A percentile compares a stretch with the other conserved stretches of the same genome.
phyloP scores from a whole-genome alignment of 352 stramenopile genomes.

The Blastocystis sp. region DNA sequence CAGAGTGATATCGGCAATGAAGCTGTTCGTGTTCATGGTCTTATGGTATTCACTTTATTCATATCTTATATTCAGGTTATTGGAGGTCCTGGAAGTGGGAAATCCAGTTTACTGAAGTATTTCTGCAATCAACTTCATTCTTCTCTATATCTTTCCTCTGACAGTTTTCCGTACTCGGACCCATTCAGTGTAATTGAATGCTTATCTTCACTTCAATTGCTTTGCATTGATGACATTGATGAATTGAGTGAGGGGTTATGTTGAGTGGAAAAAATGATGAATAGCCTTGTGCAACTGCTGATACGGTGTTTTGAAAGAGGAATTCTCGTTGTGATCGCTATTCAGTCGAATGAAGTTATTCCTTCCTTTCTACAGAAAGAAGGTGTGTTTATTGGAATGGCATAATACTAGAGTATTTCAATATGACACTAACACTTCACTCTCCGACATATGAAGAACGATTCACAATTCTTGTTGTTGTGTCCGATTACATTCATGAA shows the following conservation, averaged over 20 bases:
- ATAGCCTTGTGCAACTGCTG: background rate
- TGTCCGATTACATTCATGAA: background rate
- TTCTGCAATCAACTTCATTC: background rate
- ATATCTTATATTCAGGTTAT: background rate
- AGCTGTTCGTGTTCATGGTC: background rate
- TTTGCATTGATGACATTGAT: slow-evolving; percentile 31
- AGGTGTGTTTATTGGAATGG: background rate
- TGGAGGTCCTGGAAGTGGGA: background rate
- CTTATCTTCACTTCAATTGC: background rate
- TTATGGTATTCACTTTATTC: background rate
- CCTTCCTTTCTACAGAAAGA: background rate
- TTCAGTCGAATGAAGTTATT: background rate
- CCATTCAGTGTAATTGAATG: background rate
- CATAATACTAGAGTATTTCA: background rate
- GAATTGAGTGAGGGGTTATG: background rate
- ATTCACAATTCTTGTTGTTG: background rate
- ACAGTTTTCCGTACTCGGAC: background rate
- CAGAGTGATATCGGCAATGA: too few relatives aligned
- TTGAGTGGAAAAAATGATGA: background rate
- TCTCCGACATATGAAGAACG: slow-evolving; percentile 2
- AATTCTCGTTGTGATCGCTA: background rate
- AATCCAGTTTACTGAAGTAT: background rate
- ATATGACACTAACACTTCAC: background rate
- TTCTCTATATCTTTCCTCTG: background rate
- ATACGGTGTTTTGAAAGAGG: background rate